These are phyloP conservation scores for Xylaria sp. DNA, from an alignment of 2,329 filamentous ascomycete species.

Conservation along the genomic window DNA sequence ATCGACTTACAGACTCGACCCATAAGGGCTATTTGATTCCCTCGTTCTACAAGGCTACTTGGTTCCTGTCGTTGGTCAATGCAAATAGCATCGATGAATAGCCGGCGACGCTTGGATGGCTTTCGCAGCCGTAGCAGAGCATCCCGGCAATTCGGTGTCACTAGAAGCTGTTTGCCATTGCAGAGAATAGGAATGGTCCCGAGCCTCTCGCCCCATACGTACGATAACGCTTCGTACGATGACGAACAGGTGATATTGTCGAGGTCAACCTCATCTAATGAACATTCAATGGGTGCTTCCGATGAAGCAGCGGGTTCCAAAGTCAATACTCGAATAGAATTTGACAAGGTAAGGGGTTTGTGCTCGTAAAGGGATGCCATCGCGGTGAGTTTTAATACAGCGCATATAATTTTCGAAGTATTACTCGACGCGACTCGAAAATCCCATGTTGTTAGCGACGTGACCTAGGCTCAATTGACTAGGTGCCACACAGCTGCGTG, in stretches of 20 bases:
- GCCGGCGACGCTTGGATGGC: neutral
- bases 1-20: conserved; percentile 27
- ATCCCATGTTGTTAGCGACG: too few relatives aligned
- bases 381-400: too few relatives aligned
- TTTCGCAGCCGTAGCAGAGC: conserved; percentile 16
- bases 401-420: too few relatives aligned
- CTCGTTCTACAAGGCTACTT: conserved; percentile 19
- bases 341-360: neutral
- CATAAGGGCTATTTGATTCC: conserved; percentile 31
- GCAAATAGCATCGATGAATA: conserved; percentile 31
- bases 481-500: too few relatives aligned
- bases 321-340: neutral
- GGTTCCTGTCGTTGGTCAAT: conserved; percentile 28
- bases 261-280: neutral
- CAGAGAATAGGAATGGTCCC: conserved; percentile 15
- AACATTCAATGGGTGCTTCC: neutral
- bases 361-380: too few relatives aligned
- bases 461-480: too few relatives aligned
- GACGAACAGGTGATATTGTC: neutral
- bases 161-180: conserved; percentile 6
- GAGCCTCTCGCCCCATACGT: conserved; percentile 17
- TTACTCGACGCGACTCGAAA: too few relatives aligned
- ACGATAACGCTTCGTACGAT: conserved; percentile 27
- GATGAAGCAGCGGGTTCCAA: neutral
- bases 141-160: conserved; percentile 15